Conservation (phyloP, 768 basidiomycete species). For the Mrakia blollopis region DNA sequence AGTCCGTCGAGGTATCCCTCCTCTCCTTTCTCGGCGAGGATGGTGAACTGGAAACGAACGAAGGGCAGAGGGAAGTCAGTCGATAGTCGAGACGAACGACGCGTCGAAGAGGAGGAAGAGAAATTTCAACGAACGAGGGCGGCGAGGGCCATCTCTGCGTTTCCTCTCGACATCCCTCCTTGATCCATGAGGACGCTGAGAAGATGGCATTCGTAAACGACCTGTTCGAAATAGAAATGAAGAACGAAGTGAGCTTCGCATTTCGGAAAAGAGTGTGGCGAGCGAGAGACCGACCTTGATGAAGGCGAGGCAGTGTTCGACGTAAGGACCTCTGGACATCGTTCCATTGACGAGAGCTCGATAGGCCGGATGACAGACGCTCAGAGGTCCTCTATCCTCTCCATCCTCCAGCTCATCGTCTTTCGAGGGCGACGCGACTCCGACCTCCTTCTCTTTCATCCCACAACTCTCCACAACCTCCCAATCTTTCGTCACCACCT, state of each 20-base stretch:
- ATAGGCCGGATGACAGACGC: slow-evolving; percentile 35
- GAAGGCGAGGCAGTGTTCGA: slow-evolving; percentile 35
- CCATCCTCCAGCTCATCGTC: too few species aligned
- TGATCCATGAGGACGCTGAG: slow-evolving; percentile 35
- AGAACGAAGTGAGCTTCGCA: background rate
- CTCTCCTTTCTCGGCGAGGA: slow-evolving; percentile 37
- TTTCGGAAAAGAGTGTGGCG: too few species aligned
- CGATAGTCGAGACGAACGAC: background rate
- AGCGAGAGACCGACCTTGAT: too few species aligned
- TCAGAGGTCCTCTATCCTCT: background rate
- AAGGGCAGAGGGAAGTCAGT: background rate
- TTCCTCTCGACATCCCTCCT: slow-evolving; percentile 36
- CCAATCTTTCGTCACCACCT: slow-evolving; percentile 35
- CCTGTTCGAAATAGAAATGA: background rate
- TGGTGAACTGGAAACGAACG: slow-evolving; percentile 32
- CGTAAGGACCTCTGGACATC: slow-evolving; percentile 33
- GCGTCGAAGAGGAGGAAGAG: background rate
- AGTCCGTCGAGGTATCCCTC: slow-evolving; percentile 36
- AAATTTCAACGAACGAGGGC: slow-evolving; percentile 33
- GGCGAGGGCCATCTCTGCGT: slow-evolving; percentile 35
- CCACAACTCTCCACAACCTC: slow-evolving; percentile 25
- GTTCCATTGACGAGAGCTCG: slow-evolving; percentile 35
- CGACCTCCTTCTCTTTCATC: background rate
- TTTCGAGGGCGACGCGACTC: too few species aligned
- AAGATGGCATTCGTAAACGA: slow-evolving; percentile 37